These are phyloP conservation scores for Sporisorium reilianum DNA, from an alignment of 1,284 basidiomycete species.

Conservation along the genomic window DNA sequence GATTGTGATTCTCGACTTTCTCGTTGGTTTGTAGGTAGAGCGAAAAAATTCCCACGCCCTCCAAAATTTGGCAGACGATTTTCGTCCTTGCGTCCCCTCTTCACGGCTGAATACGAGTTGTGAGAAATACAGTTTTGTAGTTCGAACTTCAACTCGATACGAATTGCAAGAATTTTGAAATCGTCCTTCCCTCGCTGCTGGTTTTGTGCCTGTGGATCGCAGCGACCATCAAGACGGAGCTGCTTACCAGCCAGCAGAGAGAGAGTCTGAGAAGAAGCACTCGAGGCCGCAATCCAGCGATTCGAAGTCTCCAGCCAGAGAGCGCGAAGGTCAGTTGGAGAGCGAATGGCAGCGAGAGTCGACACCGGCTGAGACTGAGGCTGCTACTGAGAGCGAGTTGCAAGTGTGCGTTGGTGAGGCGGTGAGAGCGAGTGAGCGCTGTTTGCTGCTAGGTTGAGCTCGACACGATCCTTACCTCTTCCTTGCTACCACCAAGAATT, in stretches of 20 bases:
- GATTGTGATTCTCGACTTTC: neutral
- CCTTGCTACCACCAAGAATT: constrained; percentile 54
- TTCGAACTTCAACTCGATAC: neutral
- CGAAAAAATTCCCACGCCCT: constrained; percentile 38
- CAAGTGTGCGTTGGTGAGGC: neutral
- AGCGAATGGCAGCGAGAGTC: neutral
- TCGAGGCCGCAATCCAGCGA: neutral
- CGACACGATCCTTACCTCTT: constrained; percentile 41
- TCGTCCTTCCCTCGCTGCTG: neutral
- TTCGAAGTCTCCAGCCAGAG: neutral
- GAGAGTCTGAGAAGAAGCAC: neutral
- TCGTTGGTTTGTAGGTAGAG: constrained; percentile 6
- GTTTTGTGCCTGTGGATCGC: neutral
- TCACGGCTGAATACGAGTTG: neutral
- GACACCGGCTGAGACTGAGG: constrained; percentile 3
- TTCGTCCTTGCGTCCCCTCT: neutral
- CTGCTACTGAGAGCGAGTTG: neutral
- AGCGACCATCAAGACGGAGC: neutral
- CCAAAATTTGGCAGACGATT: neutral
- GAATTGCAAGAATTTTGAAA: neutral
- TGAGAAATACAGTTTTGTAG: constrained; percentile 19
- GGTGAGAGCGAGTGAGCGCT: constrained; percentile 2
- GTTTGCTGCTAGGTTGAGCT: constrained; percentile 33
- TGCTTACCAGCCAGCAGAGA: neutral
- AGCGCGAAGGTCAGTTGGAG: neutral